Evolutionary conservation across 768 basidiomycete species (phyloP), one percentile per base, ranked within the genome.

Genomic region (Mrakia frigida): DNA sequence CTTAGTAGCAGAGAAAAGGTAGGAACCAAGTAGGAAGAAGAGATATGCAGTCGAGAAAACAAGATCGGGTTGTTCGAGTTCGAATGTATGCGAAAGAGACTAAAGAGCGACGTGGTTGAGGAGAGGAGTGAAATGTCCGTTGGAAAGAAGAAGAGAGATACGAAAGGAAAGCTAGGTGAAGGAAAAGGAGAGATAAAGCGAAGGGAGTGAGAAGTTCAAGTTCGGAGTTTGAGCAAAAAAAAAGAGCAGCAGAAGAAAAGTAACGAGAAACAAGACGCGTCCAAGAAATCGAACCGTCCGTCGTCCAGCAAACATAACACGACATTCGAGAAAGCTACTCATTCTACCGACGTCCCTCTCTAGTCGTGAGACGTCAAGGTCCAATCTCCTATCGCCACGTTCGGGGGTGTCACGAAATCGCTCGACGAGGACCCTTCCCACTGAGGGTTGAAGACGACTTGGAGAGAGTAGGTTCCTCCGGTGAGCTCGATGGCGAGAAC

Each of bases 371-470:
- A 94, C 41, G 87, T 90, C 78, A 92, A 82, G 50, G 87, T 86
- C 96, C 96, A 98, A 79, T 83, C 84, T 78, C 86, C 88, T 74
- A 98, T 83, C 2, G 89, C 81, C 25, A 98, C 94, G 60, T 71
- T 79, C 52, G 86, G 86, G 13, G 86, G 84, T 0, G 88, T 90
- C 78, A 90, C 87, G 83, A 88, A 90, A 80, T 84, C 83, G 80
- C 85, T 86, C 65, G 88, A 71, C 14, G 78, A 74, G 23, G 79
- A 75, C 13, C 80, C 82, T 35, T 86, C 83, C 94, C 94, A 98
- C 81, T 96, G 92, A n/a, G 96, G 97, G 83, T 88, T 94, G 85
- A 98, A 91, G 82, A 98, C 82, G 71, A 98, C 90, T 84, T 95
- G 88, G 68, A 97, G 83, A 23, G 85, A 90, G 83, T 92, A 90